phyloP scores from a whole-genome alignment of 1,139 yeast species.

The Pneumocystis canis region DNA sequence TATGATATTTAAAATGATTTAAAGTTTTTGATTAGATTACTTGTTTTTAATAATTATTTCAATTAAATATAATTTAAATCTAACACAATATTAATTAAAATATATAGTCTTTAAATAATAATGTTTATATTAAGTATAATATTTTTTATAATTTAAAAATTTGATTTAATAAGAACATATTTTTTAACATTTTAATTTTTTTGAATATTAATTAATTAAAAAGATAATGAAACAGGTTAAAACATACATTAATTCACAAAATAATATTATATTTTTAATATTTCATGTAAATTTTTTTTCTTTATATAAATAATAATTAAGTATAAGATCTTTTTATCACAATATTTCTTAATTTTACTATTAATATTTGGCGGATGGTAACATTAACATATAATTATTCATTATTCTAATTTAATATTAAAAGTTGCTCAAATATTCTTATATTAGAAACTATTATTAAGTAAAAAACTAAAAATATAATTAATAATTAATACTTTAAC shows the following conservation, averaged over 20 bases:
- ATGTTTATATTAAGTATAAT: neutral
- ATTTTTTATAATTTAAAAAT: neutral
- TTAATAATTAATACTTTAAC: neutral
- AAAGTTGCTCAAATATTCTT: slow-evolving; percentile 49
- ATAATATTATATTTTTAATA: neutral
- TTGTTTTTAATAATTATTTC: no score
- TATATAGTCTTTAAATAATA: neutral
- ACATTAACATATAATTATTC: neutral
- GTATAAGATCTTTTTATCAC: slow-evolving; percentile 2
- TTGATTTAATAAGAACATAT: neutral
- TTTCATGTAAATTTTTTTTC: neutral
- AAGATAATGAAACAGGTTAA: neutral
- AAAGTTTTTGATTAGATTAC: no score
- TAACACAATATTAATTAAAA: neutral
- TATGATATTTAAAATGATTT: no score
- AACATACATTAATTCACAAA: neutral
- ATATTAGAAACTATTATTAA: slow-evolving; percentile 41
- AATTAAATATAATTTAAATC: no score
- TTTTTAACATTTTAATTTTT: neutral
- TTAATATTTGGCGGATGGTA: slow-evolving; percentile 49
- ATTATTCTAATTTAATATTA: neutral
- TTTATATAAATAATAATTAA: neutral
- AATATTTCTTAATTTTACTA: slow-evolving; percentile 19
- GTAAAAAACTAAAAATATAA: slow-evolving; percentile 4
- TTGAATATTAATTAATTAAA: neutral